phyloP scores from a whole-genome alignment of 2,329 filamentous ascomycete species.

The Beauveria brongniartii region DNA sequence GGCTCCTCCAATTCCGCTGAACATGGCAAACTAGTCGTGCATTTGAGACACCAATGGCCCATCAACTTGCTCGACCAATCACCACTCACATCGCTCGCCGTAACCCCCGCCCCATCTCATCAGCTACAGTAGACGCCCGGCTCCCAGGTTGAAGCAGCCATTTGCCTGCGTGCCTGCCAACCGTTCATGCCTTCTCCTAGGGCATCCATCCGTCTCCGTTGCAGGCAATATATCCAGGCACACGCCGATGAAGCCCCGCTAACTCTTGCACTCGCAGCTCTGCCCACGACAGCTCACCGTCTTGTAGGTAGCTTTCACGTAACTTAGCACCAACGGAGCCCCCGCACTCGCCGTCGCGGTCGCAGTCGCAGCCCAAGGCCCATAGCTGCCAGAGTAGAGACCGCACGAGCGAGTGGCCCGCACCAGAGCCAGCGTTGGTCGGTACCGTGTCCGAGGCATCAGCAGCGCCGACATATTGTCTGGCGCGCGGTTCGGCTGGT shows the following conservation, averaged over 20 bases:
- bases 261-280: background rate
- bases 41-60: background rate
- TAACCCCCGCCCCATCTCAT: background rate
- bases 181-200: background rate
- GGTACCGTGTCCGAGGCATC: constrained; percentile 14
- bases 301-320: background rate
- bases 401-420: background rate
- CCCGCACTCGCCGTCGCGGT: background rate
- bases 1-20: background rate
- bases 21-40: constrained; percentile 1
- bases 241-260: background rate
- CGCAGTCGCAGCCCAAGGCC: background rate
- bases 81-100: no score
- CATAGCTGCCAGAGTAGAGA: background rate
- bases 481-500: constrained; percentile 18
- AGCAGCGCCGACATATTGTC: constrained; percentile 14
- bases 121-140: background rate
- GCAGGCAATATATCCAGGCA: background rate
- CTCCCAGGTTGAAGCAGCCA: background rate
- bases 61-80: background rate
- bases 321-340: background rate
- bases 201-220: background rate
- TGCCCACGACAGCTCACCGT: background rate
- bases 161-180: background rate
- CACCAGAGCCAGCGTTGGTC: constrained; percentile 12